phyloP scores from a whole-genome alignment of 2,329 filamentous ascomycete species.

The Raffaelea ambrosiae region DNA sequence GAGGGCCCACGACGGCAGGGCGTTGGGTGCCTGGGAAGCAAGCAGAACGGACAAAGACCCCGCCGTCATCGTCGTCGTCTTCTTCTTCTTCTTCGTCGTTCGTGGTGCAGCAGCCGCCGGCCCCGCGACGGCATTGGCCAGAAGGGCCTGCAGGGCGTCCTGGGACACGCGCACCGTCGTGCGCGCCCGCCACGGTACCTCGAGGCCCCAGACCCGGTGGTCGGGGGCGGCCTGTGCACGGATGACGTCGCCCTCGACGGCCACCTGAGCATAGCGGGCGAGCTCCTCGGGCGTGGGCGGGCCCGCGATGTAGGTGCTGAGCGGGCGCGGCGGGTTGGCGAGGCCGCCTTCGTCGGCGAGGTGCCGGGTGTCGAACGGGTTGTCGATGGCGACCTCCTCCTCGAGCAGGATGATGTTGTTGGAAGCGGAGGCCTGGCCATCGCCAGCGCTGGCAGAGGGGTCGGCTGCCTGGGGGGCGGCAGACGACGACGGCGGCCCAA shows the following conservation, averaged over 20 bases:
- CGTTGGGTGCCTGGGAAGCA: conserved; percentile 4
- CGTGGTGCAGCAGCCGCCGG: too few relatives aligned
- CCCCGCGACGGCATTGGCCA: conserved; percentile 8
- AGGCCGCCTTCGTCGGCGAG: conserved; percentile 25
- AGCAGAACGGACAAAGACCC: too few relatives aligned
- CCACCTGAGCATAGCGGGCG: conserved; percentile 32
- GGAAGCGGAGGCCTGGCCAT: too few relatives aligned
- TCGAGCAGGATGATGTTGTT: conserved; percentile 33
- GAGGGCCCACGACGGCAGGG: conserved; percentile 7
- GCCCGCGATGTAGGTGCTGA: conserved; percentile 39
- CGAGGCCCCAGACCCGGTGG: conserved; percentile 45
- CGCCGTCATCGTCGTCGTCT: not conserved
- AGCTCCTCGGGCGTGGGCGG: conserved; percentile 26
- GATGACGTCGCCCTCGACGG: conserved; percentile 45
- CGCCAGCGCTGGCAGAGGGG: too few relatives aligned
- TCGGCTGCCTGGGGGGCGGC: not conserved
- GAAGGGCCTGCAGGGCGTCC: conserved; percentile 10
- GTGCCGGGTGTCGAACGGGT: too few relatives aligned
- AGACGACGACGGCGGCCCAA: conserved; percentile 2
- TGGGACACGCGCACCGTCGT: conserved; percentile 29
- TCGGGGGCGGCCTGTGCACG: conserved; percentile 25
- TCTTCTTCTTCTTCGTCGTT: not conserved
- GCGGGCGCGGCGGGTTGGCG: conserved; percentile 29
- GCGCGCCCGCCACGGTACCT: conserved; percentile 50
- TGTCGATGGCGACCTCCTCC: conserved; percentile 26